These are phyloP conservation scores for Dichomitus squalens DNA, from an alignment of 1,284 basidiomycete genomes.

Conservation along the genomic window DNA sequence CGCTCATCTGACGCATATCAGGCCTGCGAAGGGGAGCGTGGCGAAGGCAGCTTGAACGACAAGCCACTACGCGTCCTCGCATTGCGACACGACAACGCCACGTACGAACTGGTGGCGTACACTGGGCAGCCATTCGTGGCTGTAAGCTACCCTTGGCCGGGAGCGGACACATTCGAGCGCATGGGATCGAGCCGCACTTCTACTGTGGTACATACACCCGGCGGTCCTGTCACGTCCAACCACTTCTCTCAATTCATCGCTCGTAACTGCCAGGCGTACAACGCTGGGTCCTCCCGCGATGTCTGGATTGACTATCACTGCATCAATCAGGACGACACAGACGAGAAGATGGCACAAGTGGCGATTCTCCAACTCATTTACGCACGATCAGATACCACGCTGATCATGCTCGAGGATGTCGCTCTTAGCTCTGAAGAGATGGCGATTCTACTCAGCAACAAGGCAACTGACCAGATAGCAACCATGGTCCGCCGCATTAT, in stretches of 20 bases:
- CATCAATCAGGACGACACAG: constrained; percentile 10
- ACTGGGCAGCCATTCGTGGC: constrained; percentile 14
- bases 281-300: background rate
- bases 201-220: background rate
- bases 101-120: constrained; percentile 8
- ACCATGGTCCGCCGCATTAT: constrained; percentile 5
- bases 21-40: constrained; percentile 12
- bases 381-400: constrained; percentile 5
- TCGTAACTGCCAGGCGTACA: constrained; percentile 4
- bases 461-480: background rate
- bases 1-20: background rate
- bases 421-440: constrained; percentile 4
- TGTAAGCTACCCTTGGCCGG: constrained; percentile 21
- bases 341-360: constrained; percentile 16
- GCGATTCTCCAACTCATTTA: constrained; percentile 21
- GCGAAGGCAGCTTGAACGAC: background rate
- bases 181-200: constrained; percentile 3
- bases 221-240: background rate
- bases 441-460: background rate
- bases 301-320: constrained; percentile 22
- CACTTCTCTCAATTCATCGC: constrained; percentile 19
- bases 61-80: constrained; percentile 12
- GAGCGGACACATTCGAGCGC: background rate
- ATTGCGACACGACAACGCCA: background rate
- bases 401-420: constrained; percentile 19